Evolutionary conservation across 2,329 filamentous ascomycete species (phyloP).

Genomic region (Fusarium albosuccineum): DNA sequence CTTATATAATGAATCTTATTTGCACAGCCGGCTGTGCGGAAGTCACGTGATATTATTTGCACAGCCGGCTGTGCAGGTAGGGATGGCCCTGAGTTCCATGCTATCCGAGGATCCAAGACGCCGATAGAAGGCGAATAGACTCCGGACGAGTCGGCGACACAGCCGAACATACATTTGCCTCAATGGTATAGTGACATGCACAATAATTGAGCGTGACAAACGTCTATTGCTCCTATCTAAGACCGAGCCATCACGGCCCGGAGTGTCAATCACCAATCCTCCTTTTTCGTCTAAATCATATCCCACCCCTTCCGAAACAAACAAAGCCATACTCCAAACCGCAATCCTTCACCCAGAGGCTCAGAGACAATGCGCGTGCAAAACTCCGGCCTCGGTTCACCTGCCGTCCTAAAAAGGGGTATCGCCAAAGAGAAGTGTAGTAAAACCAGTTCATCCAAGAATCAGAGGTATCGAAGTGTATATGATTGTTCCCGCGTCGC

Average conservation of each 20-base stretch:
- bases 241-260: conserved; percentile 32
- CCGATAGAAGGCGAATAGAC: conserved; percentile 3
- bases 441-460: conserved; percentile 42
- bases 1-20: too few species aligned
- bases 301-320: conserved; percentile 47
- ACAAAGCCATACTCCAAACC: conserved; percentile 48
- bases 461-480: conserved; percentile 43
- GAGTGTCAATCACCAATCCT: conserved; percentile 45
- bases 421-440: conserved; percentile 52
- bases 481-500: conserved; percentile 41
- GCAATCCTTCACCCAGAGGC: conserved; percentile 45
- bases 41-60: too few species aligned
- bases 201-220: conserved; percentile 31
- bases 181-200: neutral
- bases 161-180: neutral
- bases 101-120: conserved; percentile 7
- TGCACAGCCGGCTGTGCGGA: too few species aligned
- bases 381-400: conserved; percentile 32
- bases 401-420: conserved; percentile 49
- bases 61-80: too few species aligned
- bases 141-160: neutral
- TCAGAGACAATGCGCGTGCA: neutral
- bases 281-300: conserved; percentile 42
- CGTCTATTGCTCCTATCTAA: conserved; percentile 46
- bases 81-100: conserved; percentile 22